These are phyloP conservation scores for Mycena maculata DNA, from an alignment of 768 basidiomycete species.

Conservation along the genomic window DNA sequence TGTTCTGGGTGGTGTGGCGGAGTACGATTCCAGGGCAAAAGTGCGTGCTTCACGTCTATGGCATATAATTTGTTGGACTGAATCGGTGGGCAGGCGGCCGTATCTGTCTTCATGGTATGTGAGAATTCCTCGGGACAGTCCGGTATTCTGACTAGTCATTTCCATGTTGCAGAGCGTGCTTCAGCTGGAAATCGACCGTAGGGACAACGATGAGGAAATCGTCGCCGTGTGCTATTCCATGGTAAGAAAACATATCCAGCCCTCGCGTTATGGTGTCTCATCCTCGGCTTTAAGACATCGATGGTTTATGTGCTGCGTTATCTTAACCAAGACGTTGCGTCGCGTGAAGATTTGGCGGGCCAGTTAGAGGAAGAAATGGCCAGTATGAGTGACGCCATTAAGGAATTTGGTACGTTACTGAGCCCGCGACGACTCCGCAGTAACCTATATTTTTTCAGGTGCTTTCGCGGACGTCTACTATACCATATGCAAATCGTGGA, in stretches of 20 bases:
- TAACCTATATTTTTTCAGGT: neutral
- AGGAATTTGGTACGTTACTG: conserved; percentile 28
- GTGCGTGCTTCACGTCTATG: neutral
- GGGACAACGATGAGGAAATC: conserved; percentile 17
- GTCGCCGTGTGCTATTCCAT: conserved; percentile 27
- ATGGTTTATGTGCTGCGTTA: conserved; percentile 20
- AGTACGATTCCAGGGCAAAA: neutral
- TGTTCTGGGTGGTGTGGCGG: neutral
- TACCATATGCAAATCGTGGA: conserved; percentile 20
- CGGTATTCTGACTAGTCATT: too few relatives aligned
- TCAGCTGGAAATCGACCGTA: conserved; percentile 12
- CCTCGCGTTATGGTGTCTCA: neutral
- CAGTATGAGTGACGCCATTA: conserved; percentile 10
- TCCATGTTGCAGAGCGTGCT: conserved; percentile 1
- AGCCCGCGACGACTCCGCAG: too few relatives aligned
- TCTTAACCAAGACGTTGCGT: conserved; percentile 8
- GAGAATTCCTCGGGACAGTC: neutral
- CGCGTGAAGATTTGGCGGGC: neutral
- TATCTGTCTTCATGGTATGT: neutral
- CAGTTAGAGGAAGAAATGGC: conserved; percentile 11
- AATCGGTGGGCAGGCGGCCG: neutral
- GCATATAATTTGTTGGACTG: neutral
- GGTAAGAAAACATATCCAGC: conserved; percentile 2
- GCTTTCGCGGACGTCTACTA: conserved; percentile 21
- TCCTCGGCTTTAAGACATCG: conserved; percentile 4